These are phyloP conservation scores for Puccinia brachypodii DNA, from an alignment of 1,284 basidiomycete genomes.

Conservation along the genomic window DNA sequence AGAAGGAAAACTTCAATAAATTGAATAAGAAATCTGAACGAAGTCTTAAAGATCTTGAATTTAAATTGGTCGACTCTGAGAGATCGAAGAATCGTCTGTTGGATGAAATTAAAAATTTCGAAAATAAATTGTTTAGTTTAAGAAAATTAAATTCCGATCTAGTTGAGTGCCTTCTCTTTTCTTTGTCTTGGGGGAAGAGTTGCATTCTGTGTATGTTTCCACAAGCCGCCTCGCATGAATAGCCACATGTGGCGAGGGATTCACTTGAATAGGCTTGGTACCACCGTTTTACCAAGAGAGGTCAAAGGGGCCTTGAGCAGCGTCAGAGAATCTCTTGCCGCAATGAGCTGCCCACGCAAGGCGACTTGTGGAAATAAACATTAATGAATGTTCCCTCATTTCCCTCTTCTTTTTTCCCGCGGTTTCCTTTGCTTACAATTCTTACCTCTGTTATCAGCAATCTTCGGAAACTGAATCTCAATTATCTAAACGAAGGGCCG, in stretches of 20 bases:
- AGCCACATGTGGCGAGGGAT: too few relatives aligned
- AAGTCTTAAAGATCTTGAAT: slow-evolving; percentile 48
- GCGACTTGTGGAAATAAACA: too few relatives aligned
- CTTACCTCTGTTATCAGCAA: slow-evolving; percentile 62
- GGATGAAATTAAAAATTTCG: slow-evolving; percentile 50
- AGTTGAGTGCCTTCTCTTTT: slow-evolving; percentile 62
- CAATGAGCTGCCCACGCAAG: too few relatives aligned
- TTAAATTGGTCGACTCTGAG: slow-evolving; percentile 49
- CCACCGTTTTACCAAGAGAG: too few relatives aligned
- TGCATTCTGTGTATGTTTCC: too few relatives aligned
- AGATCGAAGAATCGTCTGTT: slow-evolving; percentile 40
- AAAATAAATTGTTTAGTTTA: slow-evolving; percentile 50
- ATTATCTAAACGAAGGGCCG: slow-evolving; percentile 70
- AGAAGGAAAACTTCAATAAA: slow-evolving; percentile 59
- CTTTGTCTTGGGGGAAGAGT: slow-evolving; percentile 63
- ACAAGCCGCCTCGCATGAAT: too few relatives aligned
- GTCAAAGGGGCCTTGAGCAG: too few relatives aligned
- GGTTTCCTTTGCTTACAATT: slow-evolving; percentile 48
- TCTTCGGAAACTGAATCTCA: slow-evolving; percentile 68
- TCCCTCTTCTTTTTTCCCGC: slow-evolving; percentile 40
- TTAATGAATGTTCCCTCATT: too few relatives aligned
- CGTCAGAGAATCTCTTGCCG: too few relatives aligned
- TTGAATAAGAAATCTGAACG: slow-evolving; percentile 39
- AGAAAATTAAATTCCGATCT: slow-evolving; percentile 54
- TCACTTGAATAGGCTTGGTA: too few relatives aligned